A percentile compares a stretch with the other conserved stretches of the same genome.
Evolutionary conservation across 164 flowering plant species (phyloP).

Genomic region (Vitis labrusca): DNA sequence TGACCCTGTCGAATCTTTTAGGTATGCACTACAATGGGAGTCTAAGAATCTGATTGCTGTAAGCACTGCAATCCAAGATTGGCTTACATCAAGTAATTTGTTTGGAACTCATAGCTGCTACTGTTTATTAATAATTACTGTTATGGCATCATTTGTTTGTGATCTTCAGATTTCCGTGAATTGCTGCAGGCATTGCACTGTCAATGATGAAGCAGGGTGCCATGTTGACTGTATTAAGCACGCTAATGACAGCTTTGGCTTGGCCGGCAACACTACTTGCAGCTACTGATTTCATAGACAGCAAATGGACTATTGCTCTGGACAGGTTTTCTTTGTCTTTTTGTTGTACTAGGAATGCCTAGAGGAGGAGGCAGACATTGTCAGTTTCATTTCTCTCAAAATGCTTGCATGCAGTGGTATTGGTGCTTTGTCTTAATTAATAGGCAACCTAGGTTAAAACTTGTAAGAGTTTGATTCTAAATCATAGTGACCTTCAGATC

Average conservation of each 20-base stretch:
- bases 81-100: conserved; percentile 91
- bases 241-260: conserved; percentile 82
- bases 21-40: conserved; percentile 97
- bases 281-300: conserved; percentile 85
- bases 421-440: neutral
- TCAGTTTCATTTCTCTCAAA: neutral
- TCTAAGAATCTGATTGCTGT: conserved; percentile 91
- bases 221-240: conserved; percentile 90
- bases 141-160: neutral
- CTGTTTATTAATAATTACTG: neutral
- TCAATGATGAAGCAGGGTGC: conserved; percentile 97
- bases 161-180: conserved; percentile 5
- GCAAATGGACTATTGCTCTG: conserved; percentile 94
- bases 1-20: conserved; percentile 18
- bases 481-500: neutral
- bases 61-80: conserved; percentile 98
- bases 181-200: conserved; percentile 65
- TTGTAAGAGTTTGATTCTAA: neutral
- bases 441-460: neutral
- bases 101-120: conserved; percentile 15
- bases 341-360: neutral
- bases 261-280: conserved; percentile 92
- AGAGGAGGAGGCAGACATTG: neutral
- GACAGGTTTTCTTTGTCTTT: conserved; percentile 59
- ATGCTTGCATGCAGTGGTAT: neutral